Percentiles rank a stretch among this genome's conserved stretches.
Evolutionary conservation across 2,329 filamentous ascomycete genomes (phyloP).

Genomic region (Claviceps sp.): DNA sequence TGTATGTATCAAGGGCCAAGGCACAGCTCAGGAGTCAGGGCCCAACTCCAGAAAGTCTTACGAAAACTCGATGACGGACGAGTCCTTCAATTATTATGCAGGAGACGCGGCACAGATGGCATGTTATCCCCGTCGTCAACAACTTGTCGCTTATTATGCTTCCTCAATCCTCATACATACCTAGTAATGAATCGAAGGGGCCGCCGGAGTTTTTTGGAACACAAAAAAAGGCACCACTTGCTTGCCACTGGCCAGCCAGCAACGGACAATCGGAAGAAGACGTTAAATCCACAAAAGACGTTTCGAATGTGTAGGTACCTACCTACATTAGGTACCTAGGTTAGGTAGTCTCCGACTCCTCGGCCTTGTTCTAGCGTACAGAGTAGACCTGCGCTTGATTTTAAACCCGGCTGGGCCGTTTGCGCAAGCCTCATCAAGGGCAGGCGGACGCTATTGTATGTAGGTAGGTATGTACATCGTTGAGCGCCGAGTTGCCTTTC

Average conservation of each 20-base stretch:
- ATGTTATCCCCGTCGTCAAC: not conserved
- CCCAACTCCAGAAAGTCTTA: not conserved
- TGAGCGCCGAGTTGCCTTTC: no score
- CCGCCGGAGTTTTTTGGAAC: not conserved
- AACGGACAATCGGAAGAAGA: no score
- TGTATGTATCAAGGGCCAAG: no score
- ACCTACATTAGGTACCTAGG: no score
- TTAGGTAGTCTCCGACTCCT: not conserved
- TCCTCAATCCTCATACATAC: not conserved
- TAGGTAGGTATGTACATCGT: no score
- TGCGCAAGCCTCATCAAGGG: no score
- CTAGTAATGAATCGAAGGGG: no score
- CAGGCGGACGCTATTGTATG: no score
- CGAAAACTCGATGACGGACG: not conserved
- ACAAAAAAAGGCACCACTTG: not conserved
- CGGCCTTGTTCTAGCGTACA: not conserved
- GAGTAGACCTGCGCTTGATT: not conserved
- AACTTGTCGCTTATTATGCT: not conserved
- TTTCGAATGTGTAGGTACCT: no score
- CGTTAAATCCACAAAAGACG: not conserved
- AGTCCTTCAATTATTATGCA: not conserved
- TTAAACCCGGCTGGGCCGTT: no score
- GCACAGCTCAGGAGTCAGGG: not conserved
- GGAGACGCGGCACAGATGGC: not conserved
- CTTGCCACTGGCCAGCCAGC: no score